phyloP scores from a whole-genome alignment of 441 rosid species.

The Breynia disticha region DNA sequence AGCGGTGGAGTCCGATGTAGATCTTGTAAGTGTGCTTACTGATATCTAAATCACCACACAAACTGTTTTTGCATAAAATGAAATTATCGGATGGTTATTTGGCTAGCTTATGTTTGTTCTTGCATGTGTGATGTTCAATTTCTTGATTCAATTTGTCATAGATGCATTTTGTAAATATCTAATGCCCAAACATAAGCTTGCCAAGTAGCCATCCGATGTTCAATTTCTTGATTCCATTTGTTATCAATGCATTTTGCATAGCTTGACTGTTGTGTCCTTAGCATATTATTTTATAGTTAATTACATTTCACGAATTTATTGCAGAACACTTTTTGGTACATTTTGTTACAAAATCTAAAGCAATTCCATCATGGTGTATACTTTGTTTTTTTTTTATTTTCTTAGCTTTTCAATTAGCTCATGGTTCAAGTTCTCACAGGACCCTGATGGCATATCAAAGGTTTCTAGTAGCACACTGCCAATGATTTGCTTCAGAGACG shows the following conservation, averaged over 20 bases:
- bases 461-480: slow-evolving; percentile 53
- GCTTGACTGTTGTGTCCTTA: not conserved
- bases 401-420: slow-evolving; percentile 7
- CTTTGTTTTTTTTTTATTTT: not conserved
- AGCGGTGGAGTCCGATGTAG: slow-evolving; percentile 64
- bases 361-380: not conserved
- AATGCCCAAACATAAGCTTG: no score
- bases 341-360: not conserved
- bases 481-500: slow-evolving; percentile 79
- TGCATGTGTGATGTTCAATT: no score
- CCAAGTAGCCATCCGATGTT: no score
- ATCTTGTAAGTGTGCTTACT: slow-evolving; percentile 51
- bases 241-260: no score
- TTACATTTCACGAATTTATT: not conserved
- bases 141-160: no score
- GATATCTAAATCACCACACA: not conserved
- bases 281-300: not conserved
- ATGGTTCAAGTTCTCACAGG: slow-evolving; percentile 29
- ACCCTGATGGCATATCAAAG: slow-evolving; percentile 31
- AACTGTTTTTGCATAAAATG: not conserved
- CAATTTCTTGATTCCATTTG: no score
- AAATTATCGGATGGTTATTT: no score
- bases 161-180: no score
- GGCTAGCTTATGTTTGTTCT: no score
- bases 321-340: not conserved